Conservation (phyloP, 805 yeast species). For the Schizosaccharomyces osmophilus region DNA sequence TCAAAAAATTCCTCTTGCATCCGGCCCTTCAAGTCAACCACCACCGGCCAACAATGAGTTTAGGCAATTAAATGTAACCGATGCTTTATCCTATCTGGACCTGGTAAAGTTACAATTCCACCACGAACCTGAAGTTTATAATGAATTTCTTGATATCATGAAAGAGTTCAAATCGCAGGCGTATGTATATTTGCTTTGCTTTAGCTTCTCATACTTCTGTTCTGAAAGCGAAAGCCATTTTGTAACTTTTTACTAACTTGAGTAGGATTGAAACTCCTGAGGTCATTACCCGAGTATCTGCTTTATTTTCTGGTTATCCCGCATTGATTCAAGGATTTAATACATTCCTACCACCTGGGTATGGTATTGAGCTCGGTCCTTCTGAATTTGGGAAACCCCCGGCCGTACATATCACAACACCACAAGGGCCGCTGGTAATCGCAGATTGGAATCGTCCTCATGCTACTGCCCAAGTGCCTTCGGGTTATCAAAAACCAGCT, state of each 20-base stretch:
- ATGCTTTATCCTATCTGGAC: slow-evolving; percentile 82
- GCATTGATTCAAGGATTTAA: slow-evolving; percentile 85
- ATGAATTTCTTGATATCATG: slow-evolving; percentile 90
- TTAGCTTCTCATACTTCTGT: too few relatives aligned
- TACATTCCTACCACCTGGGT: slow-evolving; percentile 92
- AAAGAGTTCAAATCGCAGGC: slow-evolving; percentile 57
- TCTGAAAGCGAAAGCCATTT: too few relatives aligned
- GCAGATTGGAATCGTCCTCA: background rate
- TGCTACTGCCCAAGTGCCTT: background rate
- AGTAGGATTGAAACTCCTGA: slow-evolving; percentile 80
- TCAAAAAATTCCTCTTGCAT: background rate
- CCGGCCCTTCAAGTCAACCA: background rate
- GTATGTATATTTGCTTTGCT: background rate
- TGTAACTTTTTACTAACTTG: background rate
- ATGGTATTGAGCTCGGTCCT: slow-evolving; percentile 61
- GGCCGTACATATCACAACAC: slow-evolving; percentile 85
- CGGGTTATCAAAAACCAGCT: background rate
- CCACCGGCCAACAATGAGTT: background rate
- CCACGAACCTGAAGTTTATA: slow-evolving; percentile 84
- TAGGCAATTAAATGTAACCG: slow-evolving; percentile 74
- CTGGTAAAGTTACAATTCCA: slow-evolving; percentile 85
- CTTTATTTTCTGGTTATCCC: slow-evolving; percentile 78
- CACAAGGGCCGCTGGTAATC: slow-evolving; percentile 40
- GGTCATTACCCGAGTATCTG: slow-evolving; percentile 83
- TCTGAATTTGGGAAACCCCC: slow-evolving; percentile 61